Conservation (phyloP, 495 filamentous ascomycete genomes). For the Penicillium lagena region DNA sequence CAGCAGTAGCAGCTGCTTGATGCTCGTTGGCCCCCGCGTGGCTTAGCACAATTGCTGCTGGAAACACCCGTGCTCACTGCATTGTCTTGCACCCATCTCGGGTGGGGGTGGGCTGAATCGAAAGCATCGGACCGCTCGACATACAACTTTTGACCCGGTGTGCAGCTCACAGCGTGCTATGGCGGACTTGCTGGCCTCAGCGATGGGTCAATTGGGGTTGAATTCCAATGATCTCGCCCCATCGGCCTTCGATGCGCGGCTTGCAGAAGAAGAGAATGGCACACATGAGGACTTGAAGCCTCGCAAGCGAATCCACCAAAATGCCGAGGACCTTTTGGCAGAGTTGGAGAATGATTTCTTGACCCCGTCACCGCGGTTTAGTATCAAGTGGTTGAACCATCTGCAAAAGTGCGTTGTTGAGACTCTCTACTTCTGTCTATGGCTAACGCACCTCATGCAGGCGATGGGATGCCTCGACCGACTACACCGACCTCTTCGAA, state of each 20-base stretch:
- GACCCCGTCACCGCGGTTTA: conserved; percentile 70
- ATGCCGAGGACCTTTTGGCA: conserved; percentile 52
- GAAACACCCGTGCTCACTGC: neutral
- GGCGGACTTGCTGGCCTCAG: conserved; percentile 21
- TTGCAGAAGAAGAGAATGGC: conserved; percentile 30
- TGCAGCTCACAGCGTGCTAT: conserved; percentile 3
- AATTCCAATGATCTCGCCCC: conserved; percentile 16
- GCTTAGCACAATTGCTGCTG: neutral
- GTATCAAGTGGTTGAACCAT: conserved; percentile 74
- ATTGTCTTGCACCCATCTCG: neutral
- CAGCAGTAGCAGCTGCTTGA: too few species aligned
- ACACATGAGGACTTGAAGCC: conserved; percentile 30
- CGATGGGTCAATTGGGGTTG: conserved; percentile 24
- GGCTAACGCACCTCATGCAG: conserved; percentile 27
- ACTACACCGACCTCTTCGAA: conserved; percentile 74
- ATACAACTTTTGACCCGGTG: neutral
- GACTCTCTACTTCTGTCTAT: neutral
- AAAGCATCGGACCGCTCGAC: neutral
- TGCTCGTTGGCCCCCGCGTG: too few species aligned
- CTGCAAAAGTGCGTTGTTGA: conserved; percentile 61
- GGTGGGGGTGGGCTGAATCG: neutral
- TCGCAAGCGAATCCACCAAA: conserved; percentile 45
- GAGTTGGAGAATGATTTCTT: conserved; percentile 74
- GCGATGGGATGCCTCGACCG: conserved; percentile 74
- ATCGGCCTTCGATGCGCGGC: conserved; percentile 22